Evolutionary conservation across 768 basidiomycete genomes (phyloP).

Genomic region (Cyclocybe aegerita): DNA sequence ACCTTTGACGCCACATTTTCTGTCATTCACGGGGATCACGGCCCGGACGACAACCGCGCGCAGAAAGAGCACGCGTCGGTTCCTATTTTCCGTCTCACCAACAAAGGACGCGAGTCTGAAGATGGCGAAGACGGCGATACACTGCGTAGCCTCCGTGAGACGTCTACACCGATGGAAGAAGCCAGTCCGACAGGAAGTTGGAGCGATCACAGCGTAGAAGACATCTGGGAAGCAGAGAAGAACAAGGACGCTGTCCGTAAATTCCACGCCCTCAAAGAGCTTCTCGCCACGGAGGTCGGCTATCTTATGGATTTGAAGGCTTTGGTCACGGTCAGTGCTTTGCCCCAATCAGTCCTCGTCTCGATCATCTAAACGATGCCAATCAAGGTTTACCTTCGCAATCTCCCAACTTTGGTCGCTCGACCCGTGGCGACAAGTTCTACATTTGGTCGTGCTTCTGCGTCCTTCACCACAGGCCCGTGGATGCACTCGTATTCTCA

Average conservation of each 20-base stretch:
- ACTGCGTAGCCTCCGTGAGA: slow-evolving; percentile 14
- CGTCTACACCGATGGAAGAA: slow-evolving; percentile 7
- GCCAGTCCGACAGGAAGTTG: slow-evolving; percentile 24
- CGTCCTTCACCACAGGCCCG: slow-evolving; percentile 43
- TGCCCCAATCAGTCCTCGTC: background rate
- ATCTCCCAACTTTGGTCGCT: slow-evolving; percentile 48
- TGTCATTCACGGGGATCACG: slow-evolving; percentile 7
- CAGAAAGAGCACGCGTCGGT: background rate
- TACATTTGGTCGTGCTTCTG: slow-evolving; percentile 38
- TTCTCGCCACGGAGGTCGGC: slow-evolving; percentile 80
- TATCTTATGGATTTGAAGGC: slow-evolving; percentile 79
- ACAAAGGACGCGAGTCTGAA: slow-evolving; percentile 3
- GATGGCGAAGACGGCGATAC: slow-evolving; percentile 8
- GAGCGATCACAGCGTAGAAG: slow-evolving; percentile 26
- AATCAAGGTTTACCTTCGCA: slow-evolving; percentile 63
- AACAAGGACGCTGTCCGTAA: slow-evolving; percentile 48
- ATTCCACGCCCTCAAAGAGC: slow-evolving; percentile 80
- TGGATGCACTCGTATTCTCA: slow-evolving; percentile 44
- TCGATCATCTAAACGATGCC: slow-evolving; percentile 3
- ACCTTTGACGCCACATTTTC: slow-evolving; percentile 18
- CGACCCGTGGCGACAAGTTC: slow-evolving; percentile 35
- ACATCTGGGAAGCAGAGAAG: slow-evolving; percentile 29
- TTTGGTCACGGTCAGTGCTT: slow-evolving; percentile 64
- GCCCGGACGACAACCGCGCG: slow-evolving; percentile 7
- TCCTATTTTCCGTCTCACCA: slow-evolving; percentile 32